Evolutionary conservation across 2,329 filamentous ascomycete species (phyloP).

Genomic region (Talaromyces sp.): DNA sequence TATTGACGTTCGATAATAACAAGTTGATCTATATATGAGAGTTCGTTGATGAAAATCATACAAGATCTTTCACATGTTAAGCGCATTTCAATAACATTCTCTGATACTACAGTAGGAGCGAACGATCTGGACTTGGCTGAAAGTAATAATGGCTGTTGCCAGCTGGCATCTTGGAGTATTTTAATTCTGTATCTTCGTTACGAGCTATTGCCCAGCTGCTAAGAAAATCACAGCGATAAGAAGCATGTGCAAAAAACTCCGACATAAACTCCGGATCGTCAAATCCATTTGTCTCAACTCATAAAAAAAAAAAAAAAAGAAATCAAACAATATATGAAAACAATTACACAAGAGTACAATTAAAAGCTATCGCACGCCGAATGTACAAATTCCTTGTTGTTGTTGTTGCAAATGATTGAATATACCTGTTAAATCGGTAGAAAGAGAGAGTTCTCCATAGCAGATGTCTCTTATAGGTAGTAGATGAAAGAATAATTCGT

Average conservation of each 20-base stretch:
- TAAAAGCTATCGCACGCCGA: no score
- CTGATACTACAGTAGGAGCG: background rate
- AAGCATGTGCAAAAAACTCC: background rate
- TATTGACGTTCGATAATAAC: background rate
- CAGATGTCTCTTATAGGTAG: background rate
- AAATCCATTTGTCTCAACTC: background rate
- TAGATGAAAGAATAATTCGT: no score
- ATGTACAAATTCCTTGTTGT: background rate
- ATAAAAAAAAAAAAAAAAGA: background rate
- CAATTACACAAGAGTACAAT: background rate
- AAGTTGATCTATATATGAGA: background rate
- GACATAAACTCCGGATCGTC: background rate
- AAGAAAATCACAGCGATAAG: background rate
- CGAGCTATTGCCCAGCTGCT: background rate
- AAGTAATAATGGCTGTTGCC: background rate
- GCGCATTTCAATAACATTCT: background rate
- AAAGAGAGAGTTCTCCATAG: background rate
- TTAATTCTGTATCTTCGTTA: background rate
- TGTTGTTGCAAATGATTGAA: background rate
- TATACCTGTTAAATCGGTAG: background rate
- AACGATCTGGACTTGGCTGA: background rate
- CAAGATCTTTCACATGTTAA: background rate
- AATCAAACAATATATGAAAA: background rate
- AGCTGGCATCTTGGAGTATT: background rate
- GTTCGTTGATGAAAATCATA: background rate